phyloP scores from a whole-genome alignment of 192 early-diverging fungal genomes.

The Backusella luteola region DNA sequence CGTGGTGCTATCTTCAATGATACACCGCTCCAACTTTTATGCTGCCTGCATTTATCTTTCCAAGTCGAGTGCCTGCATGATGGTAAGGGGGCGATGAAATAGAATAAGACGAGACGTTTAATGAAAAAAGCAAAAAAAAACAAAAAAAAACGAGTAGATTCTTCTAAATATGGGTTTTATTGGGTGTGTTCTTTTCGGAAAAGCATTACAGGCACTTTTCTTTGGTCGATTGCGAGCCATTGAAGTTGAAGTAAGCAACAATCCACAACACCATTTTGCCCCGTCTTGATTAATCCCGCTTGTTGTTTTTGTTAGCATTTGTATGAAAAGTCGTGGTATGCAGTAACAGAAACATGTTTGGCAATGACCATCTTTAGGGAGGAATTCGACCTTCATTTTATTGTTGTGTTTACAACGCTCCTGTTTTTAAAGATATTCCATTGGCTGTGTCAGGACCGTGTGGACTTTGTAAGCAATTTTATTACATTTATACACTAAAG shows the following conservation, averaged over 20 bases:
- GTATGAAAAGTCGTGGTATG: constrained; percentile 98
- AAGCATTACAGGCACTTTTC: constrained; percentile 74
- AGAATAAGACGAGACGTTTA: neutral
- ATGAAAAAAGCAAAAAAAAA: neutral
- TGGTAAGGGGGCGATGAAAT: constrained; percentile 53
- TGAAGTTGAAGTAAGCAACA: constrained; percentile 79
- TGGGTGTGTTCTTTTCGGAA: constrained; percentile 77
- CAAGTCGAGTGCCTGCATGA: constrained; percentile 81
- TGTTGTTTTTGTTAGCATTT: constrained; percentile 62
- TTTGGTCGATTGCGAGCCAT: constrained; percentile 90
- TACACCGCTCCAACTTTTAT: constrained; percentile 81
- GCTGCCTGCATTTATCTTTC: constrained; percentile 87
- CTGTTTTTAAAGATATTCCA: constrained; percentile 95
- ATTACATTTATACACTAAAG: too few relatives aligned
- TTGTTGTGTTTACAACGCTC: constrained; percentile 83
- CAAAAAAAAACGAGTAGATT: constrained; percentile 39
- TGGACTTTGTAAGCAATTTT: constrained; percentile 67
- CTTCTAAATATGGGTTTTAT: constrained; percentile 51
- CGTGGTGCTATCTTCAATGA: constrained; percentile 63
- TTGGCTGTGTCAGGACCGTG: constrained; percentile 91
- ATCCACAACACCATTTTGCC: neutral
- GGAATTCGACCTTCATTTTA: constrained; percentile 87
- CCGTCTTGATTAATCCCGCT: neutral
- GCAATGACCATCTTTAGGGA: constrained; percentile 96
- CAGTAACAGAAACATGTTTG: constrained; percentile 93